These are phyloP conservation scores for Xerocomus brunneocitrinus DNA, from an alignment of 768 basidiomycete genomes.

Conservation along the genomic window DNA sequence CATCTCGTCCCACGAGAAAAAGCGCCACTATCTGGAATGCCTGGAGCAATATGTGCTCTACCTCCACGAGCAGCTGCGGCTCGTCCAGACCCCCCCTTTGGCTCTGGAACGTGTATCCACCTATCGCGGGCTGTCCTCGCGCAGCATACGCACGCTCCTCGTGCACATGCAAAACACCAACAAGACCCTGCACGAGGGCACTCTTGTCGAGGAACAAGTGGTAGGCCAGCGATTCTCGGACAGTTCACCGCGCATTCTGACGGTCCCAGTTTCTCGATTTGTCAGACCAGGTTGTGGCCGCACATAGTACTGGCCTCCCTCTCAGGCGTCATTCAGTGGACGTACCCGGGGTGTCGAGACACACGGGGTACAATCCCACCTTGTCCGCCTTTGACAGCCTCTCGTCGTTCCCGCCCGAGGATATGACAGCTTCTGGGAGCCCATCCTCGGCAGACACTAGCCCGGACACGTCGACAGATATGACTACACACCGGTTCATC, in stretches of 20 bases:
- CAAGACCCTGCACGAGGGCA: conserved; percentile 46
- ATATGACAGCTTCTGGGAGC: conserved; percentile 20
- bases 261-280: conserved; percentile 26
- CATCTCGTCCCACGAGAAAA: conserved; percentile 79
- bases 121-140: conserved; percentile 54
- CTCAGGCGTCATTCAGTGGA: conserved; percentile 32
- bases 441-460: conserved; percentile 20
- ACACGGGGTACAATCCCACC: conserved; percentile 5
- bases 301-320: conserved; percentile 22
- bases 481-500: conserved; percentile 11
- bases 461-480: conserved; percentile 18
- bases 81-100: conserved; percentile 44
- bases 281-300: conserved; percentile 25
- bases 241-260: background rate
- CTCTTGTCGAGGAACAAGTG: conserved; percentile 50
- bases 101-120: conserved; percentile 46
- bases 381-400: conserved; percentile 16
- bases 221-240: conserved; percentile 29
- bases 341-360: conserved; percentile 12
- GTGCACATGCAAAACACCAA: conserved; percentile 64
- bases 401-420: conserved; percentile 12
- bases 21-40: conserved; percentile 68
- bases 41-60: conserved; percentile 67
- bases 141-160: conserved; percentile 65
- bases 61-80: conserved; percentile 56